phyloP scores from a whole-genome alignment of 768 basidiomycete genomes.

The Boletus patriciae region DNA sequence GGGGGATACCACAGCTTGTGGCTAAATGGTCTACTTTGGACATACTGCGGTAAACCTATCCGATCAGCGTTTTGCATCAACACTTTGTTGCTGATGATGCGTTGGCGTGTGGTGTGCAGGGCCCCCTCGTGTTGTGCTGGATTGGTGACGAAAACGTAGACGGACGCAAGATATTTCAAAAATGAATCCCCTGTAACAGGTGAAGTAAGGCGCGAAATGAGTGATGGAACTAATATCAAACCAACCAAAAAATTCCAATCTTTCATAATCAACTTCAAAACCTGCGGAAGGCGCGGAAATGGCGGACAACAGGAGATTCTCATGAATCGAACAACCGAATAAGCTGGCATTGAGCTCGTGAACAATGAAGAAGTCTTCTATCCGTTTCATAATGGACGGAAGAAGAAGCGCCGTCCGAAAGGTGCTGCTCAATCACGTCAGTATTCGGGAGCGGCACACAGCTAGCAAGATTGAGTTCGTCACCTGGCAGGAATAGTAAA shows the following conservation, averaged over 20 bases:
- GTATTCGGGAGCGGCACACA: slow-evolving; percentile 18
- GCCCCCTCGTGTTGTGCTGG: slow-evolving; percentile 65
- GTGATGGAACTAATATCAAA: slow-evolving; percentile 32
- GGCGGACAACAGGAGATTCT: slow-evolving; percentile 61
- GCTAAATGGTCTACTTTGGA: slow-evolving; percentile 70
- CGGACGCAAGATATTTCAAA: slow-evolving; percentile 74
- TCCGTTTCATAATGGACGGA: slow-evolving; percentile 69
- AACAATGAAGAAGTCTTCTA: slow-evolving; percentile 73
- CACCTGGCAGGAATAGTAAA: slow-evolving; percentile 75
- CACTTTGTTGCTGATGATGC: slow-evolving; percentile 72
- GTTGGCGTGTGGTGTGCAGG: slow-evolving; percentile 64
- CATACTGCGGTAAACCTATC: slow-evolving; percentile 65
- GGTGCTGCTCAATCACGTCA: slow-evolving; percentile 45
- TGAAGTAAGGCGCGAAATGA: slow-evolving; percentile 25
- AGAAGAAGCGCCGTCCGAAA: slow-evolving; percentile 67
- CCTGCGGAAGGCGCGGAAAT: slow-evolving; percentile 69
- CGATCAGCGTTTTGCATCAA: slow-evolving; percentile 55
- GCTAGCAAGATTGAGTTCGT: slow-evolving; percentile 23
- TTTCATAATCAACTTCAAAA: slow-evolving; percentile 77
- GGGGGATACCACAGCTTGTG: slow-evolving; percentile 67
- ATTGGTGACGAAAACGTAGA: slow-evolving; percentile 71
- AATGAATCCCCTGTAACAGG: slow-evolving; percentile 65
- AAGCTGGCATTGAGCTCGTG: slow-evolving; percentile 74
- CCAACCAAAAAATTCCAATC: slow-evolving; percentile 81
- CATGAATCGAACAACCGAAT: slow-evolving; percentile 62